Conservation (phyloP, 2,329 filamentous ascomycete genomes). For the Xylogone sp. region DNA sequence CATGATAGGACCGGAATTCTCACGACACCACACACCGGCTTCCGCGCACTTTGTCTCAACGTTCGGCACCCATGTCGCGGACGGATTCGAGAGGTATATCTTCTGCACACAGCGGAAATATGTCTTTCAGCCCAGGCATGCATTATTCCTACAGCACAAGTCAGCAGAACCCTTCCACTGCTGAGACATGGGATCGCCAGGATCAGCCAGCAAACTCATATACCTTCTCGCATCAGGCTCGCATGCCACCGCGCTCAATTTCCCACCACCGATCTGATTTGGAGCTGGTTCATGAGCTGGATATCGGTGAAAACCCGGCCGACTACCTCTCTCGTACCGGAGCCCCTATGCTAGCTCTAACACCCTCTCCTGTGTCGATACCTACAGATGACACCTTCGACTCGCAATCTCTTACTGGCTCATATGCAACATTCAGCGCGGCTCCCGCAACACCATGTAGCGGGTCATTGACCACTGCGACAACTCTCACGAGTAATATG, state of each 20-base stretch:
- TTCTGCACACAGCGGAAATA: constrained; percentile 18
- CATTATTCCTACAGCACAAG: constrained; percentile 19
- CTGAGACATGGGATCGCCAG: constrained; percentile 22
- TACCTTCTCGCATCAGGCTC: constrained; percentile 18
- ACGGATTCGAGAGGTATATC: constrained; percentile 21
- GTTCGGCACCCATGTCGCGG: constrained; percentile 25
- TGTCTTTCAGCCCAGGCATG: constrained; percentile 21
- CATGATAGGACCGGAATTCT: background rate
- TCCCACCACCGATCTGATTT: constrained; percentile 19
- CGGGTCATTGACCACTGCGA: constrained; percentile 25
- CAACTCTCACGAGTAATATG: constrained; percentile 27
- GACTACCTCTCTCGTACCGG: constrained; percentile 19
- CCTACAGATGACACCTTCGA: constrained; percentile 3
- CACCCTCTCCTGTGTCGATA: constrained; percentile 12
- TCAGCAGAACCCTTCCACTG: constrained; percentile 17
- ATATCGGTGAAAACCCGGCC: constrained; percentile 19
- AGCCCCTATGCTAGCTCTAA: constrained; percentile 16
- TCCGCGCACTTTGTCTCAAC: constrained; percentile 22
- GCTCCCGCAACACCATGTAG: constrained; percentile 25
- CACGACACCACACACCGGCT: constrained; percentile 13
- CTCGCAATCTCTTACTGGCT: background rate
- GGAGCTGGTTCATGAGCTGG: constrained; percentile 23
- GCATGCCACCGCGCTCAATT: constrained; percentile 12
- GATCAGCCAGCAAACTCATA: constrained; percentile 22
- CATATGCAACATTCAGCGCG: constrained; percentile 10